Evolutionary conservation across 352 stramenopile species (phyloP).

Genomic region (Globisporangium echinulatum): DNA sequence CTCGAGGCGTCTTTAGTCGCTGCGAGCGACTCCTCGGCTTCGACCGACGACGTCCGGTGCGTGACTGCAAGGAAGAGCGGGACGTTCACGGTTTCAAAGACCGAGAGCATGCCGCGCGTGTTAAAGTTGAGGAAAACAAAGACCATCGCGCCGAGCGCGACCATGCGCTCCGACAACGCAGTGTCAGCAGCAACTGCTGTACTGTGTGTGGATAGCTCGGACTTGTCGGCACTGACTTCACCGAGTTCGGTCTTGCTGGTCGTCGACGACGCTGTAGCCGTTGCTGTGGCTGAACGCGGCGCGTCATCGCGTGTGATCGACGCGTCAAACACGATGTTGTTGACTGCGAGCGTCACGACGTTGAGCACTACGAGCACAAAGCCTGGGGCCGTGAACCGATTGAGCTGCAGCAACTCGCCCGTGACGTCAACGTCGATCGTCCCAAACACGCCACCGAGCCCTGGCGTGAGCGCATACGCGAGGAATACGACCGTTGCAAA

Average conservation of each 20-base stretch:
- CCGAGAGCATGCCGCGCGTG: slow-evolving; percentile 48
- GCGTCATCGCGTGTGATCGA: slow-evolving; percentile 40
- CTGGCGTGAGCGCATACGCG: slow-evolving; percentile 63
- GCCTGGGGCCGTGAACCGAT: slow-evolving; percentile 47
- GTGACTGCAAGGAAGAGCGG: slow-evolving; percentile 44
- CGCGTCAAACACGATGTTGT: slow-evolving; percentile 40
- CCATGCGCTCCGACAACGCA: slow-evolving; percentile 23
- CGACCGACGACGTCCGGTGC: slow-evolving; percentile 21
- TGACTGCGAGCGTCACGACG: slow-evolving; percentile 33
- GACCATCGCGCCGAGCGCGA: slow-evolving; percentile 34
- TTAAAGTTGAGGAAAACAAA: slow-evolving; percentile 72
- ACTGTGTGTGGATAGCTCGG: not conserved
- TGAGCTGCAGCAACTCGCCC: slow-evolving; percentile 42
- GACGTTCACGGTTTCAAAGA: slow-evolving; percentile 72
- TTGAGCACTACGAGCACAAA: slow-evolving; percentile 50
- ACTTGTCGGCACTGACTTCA: not conserved
- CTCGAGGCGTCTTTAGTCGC: slow-evolving; percentile 25
- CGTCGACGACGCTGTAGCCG: not conserved
- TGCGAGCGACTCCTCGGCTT: slow-evolving; percentile 18
- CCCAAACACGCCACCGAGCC: slow-evolving; percentile 43
- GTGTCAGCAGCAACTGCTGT: not conserved
- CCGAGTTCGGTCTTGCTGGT: not conserved
- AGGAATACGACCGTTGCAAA: slow-evolving; percentile 69
- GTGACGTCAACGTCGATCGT: slow-evolving; percentile 29
- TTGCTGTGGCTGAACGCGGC: slow-evolving; percentile 3